phyloP scores from a whole-genome alignment of 2,329 filamentous ascomycete species.

The Beauveria pseudobassiana region DNA sequence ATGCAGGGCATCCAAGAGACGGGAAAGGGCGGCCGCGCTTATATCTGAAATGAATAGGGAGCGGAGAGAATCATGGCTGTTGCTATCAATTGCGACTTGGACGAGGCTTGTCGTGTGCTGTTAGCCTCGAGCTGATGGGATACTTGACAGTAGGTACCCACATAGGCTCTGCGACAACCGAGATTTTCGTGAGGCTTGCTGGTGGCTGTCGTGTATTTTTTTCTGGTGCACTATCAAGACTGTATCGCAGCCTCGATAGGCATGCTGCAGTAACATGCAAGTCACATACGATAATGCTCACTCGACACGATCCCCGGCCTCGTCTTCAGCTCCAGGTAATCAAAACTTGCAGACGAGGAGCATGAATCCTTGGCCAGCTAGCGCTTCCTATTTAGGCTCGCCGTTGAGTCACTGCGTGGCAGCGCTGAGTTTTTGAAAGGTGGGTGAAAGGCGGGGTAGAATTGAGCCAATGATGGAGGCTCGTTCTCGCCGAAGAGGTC shows the following conservation, averaged over 20 bases:
- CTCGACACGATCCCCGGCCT: background rate
- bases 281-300: background rate
- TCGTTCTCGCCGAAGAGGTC: constrained; percentile 14
- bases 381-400: constrained; percentile 3
- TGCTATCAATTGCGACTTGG: background rate
- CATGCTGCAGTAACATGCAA: background rate
- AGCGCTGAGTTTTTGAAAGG: background rate
- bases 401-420: constrained; percentile 10
- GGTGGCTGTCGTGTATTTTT: background rate
- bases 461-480: background rate
- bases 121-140: background rate
- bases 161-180: background rate
- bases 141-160: background rate
- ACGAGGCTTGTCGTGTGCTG: background rate
- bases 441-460: background rate
- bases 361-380: background rate
- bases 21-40: constrained; percentile 4
- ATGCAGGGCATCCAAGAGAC: background rate
- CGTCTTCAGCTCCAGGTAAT: background rate
- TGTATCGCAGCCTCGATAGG: background rate
- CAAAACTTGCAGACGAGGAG: background rate
- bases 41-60: background rate
- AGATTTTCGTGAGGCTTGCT: background rate
- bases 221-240: background rate
- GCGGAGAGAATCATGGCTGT: too few relatives aligned